Evolutionary conservation across 352 stramenopile genomes (phyloP).

Genomic region (Pythium catenulatum): DNA sequence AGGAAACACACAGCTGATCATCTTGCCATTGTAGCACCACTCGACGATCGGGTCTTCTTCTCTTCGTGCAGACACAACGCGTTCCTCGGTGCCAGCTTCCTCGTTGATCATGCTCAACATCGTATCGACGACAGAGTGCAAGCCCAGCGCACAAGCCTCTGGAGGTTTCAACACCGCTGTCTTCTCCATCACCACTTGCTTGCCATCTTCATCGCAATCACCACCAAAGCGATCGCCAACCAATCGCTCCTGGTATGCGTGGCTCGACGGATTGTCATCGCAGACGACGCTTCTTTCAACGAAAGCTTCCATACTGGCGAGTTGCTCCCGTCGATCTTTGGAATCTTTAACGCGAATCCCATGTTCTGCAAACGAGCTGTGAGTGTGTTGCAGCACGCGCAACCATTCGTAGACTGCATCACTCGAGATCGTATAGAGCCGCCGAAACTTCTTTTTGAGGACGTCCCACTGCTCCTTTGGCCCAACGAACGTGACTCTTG

Average conservation of each 20-base stretch:
- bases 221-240: neutral
- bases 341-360: neutral
- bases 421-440: neutral
- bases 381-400: neutral
- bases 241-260: neutral
- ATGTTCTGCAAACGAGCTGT: neutral
- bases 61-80: neutral
- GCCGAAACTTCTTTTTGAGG: neutral
- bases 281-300: neutral
- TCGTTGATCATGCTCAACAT: neutral
- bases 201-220: neutral
- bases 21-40: slow-evolving; percentile 8
- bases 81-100: neutral
- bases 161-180: neutral
- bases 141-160: neutral
- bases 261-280: neutral
- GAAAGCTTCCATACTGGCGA: neutral
- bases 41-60: slow-evolving; percentile 5
- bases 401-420: neutral
- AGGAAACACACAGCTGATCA: slow-evolving; percentile 6
- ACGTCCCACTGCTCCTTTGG: neutral
- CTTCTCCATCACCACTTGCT: neutral
- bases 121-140: neutral
- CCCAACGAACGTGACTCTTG: neutral
- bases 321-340: neutral